Evolutionary conservation across 768 basidiomycete species (phyloP).

Genomic region (Termitomyces sp.): DNA sequence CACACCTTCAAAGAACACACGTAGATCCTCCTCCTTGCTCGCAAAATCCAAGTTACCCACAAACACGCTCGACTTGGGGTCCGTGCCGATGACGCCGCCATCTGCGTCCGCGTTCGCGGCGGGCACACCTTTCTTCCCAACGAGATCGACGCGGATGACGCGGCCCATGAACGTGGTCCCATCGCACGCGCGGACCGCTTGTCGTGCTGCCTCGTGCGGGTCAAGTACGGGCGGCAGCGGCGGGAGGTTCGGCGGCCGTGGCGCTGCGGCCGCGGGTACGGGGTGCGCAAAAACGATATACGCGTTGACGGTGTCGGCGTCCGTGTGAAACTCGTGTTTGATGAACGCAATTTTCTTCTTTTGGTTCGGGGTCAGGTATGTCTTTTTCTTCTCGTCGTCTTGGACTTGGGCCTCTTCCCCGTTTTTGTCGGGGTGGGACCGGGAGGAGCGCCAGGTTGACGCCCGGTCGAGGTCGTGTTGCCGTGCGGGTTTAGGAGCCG

Average conservation of each 20-base stretch:
- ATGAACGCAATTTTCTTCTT: conserved; percentile 96
- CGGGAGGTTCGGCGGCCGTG: conserved; percentile 45
- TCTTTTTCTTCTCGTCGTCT: conserved; percentile 22
- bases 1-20: conserved; percentile 81
- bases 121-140: conserved; percentile 27
- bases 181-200: conserved; percentile 57
- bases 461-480: conserved; percentile 54
- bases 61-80: conserved; percentile 83
- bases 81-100: conserved; percentile 31
- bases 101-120: conserved; percentile 17
- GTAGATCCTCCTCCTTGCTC: conserved; percentile 83
- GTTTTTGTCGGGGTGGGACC: conserved; percentile 34
- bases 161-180: conserved; percentile 72
- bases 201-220: conserved; percentile 65
- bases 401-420: conserved; percentile 35
- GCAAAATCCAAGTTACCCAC: conserved; percentile 93
- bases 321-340: conserved; percentile 82
- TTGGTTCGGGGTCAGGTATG: conserved; percentile 72
- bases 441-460: conserved; percentile 48
- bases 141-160: conserved; percentile 74
- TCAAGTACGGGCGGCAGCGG: conserved; percentile 46
- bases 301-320: conserved; percentile 72
- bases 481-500: conserved; percentile 30
- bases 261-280: conserved; percentile 26
- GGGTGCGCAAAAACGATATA: conserved; percentile 90